These are phyloP conservation scores for Lasiosphaeria miniovina DNA, from an alignment of 495 filamentous ascomycete species.

Conservation along the genomic window DNA sequence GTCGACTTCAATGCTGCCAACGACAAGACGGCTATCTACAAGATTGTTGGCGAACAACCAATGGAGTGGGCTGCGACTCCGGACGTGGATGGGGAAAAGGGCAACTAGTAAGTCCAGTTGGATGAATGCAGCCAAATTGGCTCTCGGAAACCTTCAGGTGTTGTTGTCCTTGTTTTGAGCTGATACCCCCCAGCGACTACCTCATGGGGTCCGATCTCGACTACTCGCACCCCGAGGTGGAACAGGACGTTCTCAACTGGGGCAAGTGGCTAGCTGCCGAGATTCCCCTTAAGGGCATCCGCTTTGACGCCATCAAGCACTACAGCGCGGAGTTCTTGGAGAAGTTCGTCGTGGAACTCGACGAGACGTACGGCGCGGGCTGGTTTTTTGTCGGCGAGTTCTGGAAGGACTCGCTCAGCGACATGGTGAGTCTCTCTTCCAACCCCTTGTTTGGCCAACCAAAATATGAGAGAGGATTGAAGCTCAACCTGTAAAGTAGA, in stretches of 20 bases:
- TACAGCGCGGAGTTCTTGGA: conserved; percentile 62
- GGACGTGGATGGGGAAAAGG: conserved; percentile 62
- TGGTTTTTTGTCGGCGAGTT: conserved; percentile 71
- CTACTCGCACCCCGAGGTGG: conserved; percentile 62
- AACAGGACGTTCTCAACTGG: conserved; percentile 63
- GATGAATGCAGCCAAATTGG: not conserved
- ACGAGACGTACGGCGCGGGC: conserved; percentile 46
- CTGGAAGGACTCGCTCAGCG: conserved; percentile 56
- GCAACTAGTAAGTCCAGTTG: conserved; percentile 50
- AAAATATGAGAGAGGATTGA: not conserved
- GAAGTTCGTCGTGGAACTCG: conserved; percentile 55
- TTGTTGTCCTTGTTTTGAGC: not conserved
- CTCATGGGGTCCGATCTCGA: conserved; percentile 68
- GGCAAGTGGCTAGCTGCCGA: conserved; percentile 61
- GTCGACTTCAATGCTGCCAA: conserved; percentile 64
- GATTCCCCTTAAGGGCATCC: conserved; percentile 60
- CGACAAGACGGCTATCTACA: conserved; percentile 62
- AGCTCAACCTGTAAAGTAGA: conserved; percentile 7
- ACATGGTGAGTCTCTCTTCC: conserved; percentile 36
- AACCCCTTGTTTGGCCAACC: too few species aligned
- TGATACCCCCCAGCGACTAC: conserved; percentile 17
- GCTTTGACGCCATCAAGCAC: conserved; percentile 75
- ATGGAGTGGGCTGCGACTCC: conserved; percentile 58
- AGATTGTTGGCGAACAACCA: conserved; percentile 56
- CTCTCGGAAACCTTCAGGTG: not conserved